These are phyloP conservation scores for Cordyceps tenuipes DNA, from an alignment of 2,329 filamentous ascomycete species.

Conservation along the genomic window DNA sequence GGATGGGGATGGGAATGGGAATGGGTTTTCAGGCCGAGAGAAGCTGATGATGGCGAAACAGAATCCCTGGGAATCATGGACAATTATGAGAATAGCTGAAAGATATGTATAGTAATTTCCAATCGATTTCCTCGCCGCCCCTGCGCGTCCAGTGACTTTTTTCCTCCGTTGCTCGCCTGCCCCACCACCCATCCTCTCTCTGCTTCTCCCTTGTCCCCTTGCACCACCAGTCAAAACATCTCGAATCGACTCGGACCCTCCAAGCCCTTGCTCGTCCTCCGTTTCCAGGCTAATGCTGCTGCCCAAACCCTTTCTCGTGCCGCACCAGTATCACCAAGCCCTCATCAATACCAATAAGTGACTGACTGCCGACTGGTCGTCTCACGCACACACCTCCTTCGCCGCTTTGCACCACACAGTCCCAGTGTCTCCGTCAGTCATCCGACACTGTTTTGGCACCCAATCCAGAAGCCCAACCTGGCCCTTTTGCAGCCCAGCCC, in stretches of 20 bases:
- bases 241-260: background rate
- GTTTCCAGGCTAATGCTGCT: background rate
- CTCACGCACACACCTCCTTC: background rate
- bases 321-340: background rate
- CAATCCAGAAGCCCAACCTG: constrained; percentile 1
- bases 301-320: constrained; percentile 1
- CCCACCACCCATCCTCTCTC: background rate
- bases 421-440: background rate
- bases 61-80: background rate
- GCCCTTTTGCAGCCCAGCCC: background rate
- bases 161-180: background rate
- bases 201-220: background rate
- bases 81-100: background rate
- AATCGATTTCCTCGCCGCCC: background rate
- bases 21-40: background rate
- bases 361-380: background rate
- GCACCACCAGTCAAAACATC: constrained; percentile 2
- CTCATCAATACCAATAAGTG: background rate
- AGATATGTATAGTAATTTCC: background rate
- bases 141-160: background rate
- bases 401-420: background rate
- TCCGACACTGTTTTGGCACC: constrained; percentile 8
- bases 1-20: no score
- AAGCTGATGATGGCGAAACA: background rate
- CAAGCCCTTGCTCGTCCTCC: background rate